These are phyloP conservation scores for Entomortierella parvispora DNA, from an alignment of 192 early-diverging fungal genomes.

Conservation along the genomic window DNA sequence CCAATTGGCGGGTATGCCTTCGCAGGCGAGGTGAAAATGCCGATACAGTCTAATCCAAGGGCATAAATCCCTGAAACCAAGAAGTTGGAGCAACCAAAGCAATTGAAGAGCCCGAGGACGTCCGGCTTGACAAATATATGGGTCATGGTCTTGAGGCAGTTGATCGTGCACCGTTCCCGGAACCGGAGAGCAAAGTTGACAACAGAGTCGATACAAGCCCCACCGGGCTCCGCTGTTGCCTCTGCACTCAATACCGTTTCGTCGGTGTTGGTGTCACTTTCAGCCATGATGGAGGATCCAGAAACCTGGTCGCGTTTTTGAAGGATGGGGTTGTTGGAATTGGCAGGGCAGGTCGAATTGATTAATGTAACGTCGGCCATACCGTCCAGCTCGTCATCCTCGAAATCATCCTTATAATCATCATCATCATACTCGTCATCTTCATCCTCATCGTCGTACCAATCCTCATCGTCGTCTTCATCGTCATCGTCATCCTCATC, in stretches of 20 bases:
- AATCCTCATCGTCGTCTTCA: neutral
- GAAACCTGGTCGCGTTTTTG: neutral
- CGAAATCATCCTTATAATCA: neutral
- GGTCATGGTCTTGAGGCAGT: conserved; percentile 17
- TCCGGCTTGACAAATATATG: conserved; percentile 6
- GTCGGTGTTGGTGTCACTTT: too few species aligned
- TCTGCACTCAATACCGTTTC: neutral
- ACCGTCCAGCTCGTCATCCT: neutral
- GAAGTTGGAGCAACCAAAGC: conserved; percentile 33
- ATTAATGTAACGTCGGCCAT: neutral
- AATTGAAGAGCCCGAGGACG: conserved; percentile 5
- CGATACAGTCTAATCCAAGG: conserved; percentile 15
- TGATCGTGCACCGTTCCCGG: conserved; percentile 25
- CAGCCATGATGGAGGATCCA: too few species aligned
- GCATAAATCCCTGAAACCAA: conserved; percentile 15
- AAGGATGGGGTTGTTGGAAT: neutral
- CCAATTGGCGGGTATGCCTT: conserved; percentile 3
- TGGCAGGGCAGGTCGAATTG: too few species aligned
- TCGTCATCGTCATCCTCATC: conserved; percentile 1
- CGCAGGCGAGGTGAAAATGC: conserved; percentile 7
- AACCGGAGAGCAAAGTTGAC: conserved; percentile 36
- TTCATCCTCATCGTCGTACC: neutral
- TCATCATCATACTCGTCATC: neutral
- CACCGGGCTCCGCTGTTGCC: conserved; percentile 3
- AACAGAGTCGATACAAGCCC: conserved; percentile 35